A percentile compares a stretch with the other conserved stretches of the same genome.
phyloP scores from a whole-genome alignment of 345 rosid genomes.

The Eucalyptus curtisii region DNA sequence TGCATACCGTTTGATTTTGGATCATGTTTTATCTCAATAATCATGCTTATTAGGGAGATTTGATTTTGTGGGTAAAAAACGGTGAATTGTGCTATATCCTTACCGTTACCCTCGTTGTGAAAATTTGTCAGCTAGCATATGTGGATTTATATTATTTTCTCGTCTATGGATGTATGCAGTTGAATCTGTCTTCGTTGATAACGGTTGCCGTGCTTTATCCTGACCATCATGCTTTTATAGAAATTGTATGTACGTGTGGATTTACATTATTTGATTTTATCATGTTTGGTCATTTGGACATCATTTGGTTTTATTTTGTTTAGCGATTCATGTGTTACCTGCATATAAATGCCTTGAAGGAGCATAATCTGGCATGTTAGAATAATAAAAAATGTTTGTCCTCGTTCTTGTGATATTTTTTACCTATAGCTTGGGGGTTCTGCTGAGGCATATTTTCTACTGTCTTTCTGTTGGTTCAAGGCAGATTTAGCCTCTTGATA shows the following conservation, averaged over 20 bases:
- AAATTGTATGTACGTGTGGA: not conserved
- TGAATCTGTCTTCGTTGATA: not conserved
- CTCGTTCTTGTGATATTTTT: not conserved
- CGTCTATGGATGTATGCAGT: not conserved
- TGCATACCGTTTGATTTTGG: not conserved
- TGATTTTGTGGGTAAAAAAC: not conserved
- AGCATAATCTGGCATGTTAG: not conserved
- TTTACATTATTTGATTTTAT: not conserved
- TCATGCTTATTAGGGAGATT: not conserved
- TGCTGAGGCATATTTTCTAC: not conserved
- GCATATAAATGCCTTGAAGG: not conserved
- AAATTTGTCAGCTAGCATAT: not conserved
- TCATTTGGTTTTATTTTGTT: not conserved
- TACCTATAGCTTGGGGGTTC: not conserved
- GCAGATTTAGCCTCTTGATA: not conserved
- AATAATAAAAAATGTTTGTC: not conserved
- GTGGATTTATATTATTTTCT: not conserved
- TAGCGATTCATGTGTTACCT: not conserved
- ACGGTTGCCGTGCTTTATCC: not conserved
- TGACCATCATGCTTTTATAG: not conserved
- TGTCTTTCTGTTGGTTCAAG: not conserved
- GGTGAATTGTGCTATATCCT: not conserved
- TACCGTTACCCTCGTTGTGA: not conserved
- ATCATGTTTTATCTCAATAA: not conserved
- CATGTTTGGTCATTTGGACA: not conserved